Base-by-base conservation (phyloP, 805 yeast genomes). In the Saccharomycopsis synnaedendra region DNA sequence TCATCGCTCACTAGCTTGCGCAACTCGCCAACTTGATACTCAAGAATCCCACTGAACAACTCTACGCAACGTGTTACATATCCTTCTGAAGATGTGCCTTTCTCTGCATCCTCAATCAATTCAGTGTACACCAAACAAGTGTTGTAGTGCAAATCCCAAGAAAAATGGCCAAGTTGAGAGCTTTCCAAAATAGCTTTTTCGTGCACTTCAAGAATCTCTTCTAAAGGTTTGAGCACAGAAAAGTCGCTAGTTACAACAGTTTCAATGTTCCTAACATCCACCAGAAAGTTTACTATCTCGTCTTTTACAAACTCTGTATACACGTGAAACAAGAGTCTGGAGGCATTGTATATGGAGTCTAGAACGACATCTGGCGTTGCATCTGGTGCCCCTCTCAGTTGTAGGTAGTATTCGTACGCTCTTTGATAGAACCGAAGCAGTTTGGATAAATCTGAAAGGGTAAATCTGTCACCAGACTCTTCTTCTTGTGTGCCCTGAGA, bases 381-480 rank as follows among this genome's bases (percentile, higher is more conserved):
- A 9, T 42, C 46, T 11, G 41, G 32, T 31, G 43, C 11, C 31
- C 44, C 47, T 30, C 27, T 9, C 1, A 78, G 70, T 34, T 55
- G 55, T 3, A 52, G 46, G 55, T 81, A 82, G 39, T 60, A 54
- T 7, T 57, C 59, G 52, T 67, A 74, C 0, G 87, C 82, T 44
- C 71, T 64, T 54, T 79, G 80, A 58, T 80, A 82, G 54, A 81
- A 81, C 38, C 89, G 60, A 8, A 82, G 60, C 0, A 80, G 74
- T 54, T 83, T 82, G 7, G 82, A 64, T 4, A 80, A 58, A 55
- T 82, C 89, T 0, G 85, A 76, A 1, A 76, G 67, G 4, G 76
- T 59, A 87, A 88, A 83, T 42, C 89, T 60, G 57, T 82, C 89
- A 0, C 86, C 90, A n/a, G 76, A 71, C 50, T 82, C 89, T 57